Base-by-base conservation (phyloP, 192 early-diverging fungal genomes). In the Podila minutissima region DNA sequence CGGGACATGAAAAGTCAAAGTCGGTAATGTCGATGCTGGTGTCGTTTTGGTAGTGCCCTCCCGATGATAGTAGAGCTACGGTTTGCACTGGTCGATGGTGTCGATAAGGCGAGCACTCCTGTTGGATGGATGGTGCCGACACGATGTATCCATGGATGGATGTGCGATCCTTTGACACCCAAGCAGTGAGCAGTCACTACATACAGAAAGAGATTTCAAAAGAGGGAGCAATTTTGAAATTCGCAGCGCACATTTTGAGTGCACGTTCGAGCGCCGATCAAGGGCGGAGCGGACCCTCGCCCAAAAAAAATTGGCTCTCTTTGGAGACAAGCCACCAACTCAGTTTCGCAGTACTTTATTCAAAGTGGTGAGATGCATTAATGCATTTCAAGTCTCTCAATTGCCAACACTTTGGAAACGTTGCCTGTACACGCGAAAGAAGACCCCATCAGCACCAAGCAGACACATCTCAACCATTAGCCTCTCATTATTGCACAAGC, bases 201-300 rank as follows among this genome's bases (percentile, higher is more conserved):
- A 72, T 79, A 79, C 76, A 66, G 76, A 79, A 72, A 69, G 67
- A 79, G 75, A 79, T 68, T 79, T 67, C 66, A 68, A 79, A 79
- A 79, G 76, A 79, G 70, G 66, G 76, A 79, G 67, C 57, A 60
- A 69, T 15, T 53, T 59, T 31, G 12, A 41, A 17, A 38, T 12
- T 7, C 9, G 37, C 37, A 13, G 49, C 28, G 50, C 31, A 31
- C 24, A 53, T 57, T 55, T 37, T 41, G 20, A 55, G 62, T 32
- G 51, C 35, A 29, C 58, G 28, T 10, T 19, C 6, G 19, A 15
- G 10, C 38, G 15, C 51, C 15, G 20, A 35, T 38, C 59, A 7
- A 69, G 58, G 74, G 22, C 53, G 10, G 53, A 55, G 51, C 50
- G 17, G 53, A 8, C 24, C 19, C 24, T 22, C 11, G n/a, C 6